These are phyloP conservation scores for Rutidosis leptorrhynchoides DNA, from an alignment of 129 eudicot genomes.

Conservation along the genomic window DNA sequence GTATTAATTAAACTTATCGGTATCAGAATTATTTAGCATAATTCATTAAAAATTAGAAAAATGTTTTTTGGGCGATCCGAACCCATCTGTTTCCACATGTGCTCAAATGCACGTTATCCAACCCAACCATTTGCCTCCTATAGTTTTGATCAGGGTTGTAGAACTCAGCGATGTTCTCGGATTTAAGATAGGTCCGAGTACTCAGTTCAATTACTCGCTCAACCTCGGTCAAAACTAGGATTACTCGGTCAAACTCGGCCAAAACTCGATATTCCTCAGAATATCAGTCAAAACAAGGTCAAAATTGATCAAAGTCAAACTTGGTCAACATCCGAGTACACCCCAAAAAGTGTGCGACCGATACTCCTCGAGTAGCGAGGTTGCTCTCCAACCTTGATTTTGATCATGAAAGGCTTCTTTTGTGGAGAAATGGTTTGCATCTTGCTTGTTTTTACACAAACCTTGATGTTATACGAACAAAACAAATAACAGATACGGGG, in stretches of 20 bases:
- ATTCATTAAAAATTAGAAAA: background rate
- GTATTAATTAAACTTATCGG: background rate
- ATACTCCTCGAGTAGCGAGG: too few relatives aligned
- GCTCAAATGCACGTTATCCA: background rate
- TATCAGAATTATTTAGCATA: background rate
- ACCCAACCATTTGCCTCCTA: slow-evolving; percentile 15
- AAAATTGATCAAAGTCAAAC: too few relatives aligned
- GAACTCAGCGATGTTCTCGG: too few relatives aligned
- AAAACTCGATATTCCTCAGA: too few relatives aligned
- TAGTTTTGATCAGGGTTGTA: background rate
- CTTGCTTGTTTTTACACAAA: background rate
- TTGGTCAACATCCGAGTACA: too few relatives aligned
- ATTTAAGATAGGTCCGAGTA: too few relatives aligned
- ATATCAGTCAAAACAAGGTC: too few relatives aligned
- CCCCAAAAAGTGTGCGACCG: too few relatives aligned
- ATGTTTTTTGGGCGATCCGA: background rate
- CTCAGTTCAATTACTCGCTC: too few relatives aligned
- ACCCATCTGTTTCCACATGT: background rate
- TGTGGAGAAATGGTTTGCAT: background rate
- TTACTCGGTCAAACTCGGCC: too few relatives aligned
- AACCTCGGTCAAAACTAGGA: too few relatives aligned
- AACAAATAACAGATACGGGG: background rate
- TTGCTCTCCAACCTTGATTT: too few relatives aligned
- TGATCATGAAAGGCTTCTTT: background rate
- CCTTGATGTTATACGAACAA: background rate